These are phyloP conservation scores for Metschnikowia noctiluminum DNA, from an alignment of 805 yeast species.

Conservation along the genomic window DNA sequence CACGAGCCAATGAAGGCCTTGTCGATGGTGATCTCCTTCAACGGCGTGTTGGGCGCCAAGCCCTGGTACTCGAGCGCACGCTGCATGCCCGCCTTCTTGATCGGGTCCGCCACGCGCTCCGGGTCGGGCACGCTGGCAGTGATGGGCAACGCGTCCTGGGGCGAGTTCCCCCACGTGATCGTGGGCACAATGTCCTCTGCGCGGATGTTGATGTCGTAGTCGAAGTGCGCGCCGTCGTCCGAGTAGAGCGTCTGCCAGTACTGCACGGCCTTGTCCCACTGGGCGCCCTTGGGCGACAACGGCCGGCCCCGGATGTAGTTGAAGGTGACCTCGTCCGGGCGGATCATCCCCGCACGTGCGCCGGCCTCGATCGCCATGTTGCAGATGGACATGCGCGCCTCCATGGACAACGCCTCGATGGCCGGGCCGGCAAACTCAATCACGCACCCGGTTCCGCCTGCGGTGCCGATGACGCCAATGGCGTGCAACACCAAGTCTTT, in stretches of 20 bases:
- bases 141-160: constrained; percentile 97
- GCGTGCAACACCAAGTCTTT: constrained; percentile 93
- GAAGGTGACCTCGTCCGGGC: constrained; percentile 87
- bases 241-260: constrained; percentile 89
- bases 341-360: constrained; percentile 99
- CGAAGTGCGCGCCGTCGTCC: constrained; percentile 89
- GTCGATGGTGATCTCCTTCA: constrained; percentile 73
- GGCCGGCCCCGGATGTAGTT: constrained; percentile 92
- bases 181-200: constrained; percentile 91
- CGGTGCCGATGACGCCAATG: constrained; percentile 96
- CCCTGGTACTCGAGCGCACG: constrained; percentile 94
- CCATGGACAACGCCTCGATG: constrained; percentile 85
- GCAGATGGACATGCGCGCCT: constrained; percentile 99
- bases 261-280: constrained; percentile 90
- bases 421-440: constrained; percentile 97
- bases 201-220: constrained; percentile 73
- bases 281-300: constrained; percentile 86
- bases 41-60: constrained; percentile 74
- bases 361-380: constrained; percentile 99
- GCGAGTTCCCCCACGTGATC: constrained; percentile 99
- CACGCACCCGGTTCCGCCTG: constrained; percentile 98
- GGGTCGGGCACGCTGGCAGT: constrained; percentile 92
- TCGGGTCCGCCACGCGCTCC: constrained; percentile 61
- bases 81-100: constrained; percentile 78
- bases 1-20: constrained; percentile 98